Evolutionary conservation across 345 rosid genomes (phyloP).

Genomic region (Gossypium ekmanianum): DNA sequence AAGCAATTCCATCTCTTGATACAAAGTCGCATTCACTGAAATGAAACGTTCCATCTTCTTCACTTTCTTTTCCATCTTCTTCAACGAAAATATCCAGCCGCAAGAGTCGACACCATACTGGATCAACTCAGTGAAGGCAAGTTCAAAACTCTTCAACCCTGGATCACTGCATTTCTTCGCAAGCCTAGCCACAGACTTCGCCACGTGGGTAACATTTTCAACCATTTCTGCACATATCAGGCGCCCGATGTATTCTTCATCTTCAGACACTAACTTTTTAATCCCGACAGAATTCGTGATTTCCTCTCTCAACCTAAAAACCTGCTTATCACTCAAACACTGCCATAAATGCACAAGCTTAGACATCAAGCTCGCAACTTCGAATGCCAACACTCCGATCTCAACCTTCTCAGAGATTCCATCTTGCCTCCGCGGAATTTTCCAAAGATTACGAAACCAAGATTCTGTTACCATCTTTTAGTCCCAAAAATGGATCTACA

Average conservation of each 20-base stretch:
- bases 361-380: slow-evolving; percentile 83
- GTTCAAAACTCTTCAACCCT: slow-evolving; percentile 57
- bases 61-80: slow-evolving; percentile 80
- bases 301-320: slow-evolving; percentile 66
- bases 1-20: slow-evolving; percentile 91
- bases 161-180: slow-evolving; percentile 66
- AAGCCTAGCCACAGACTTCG: slow-evolving; percentile 70
- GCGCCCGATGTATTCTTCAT: slow-evolving; percentile 58
- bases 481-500: slow-evolving; percentile 19
- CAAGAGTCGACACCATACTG: slow-evolving; percentile 54
- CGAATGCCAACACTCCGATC: slow-evolving; percentile 81
- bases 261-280: slow-evolving; percentile 77
- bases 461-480: slow-evolving; percentile 73
- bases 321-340: slow-evolving; percentile 77
- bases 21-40: slow-evolving; percentile 60
- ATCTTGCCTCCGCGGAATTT: slow-evolving; percentile 56
- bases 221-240: slow-evolving; percentile 56
- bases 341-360: slow-evolving; percentile 92
- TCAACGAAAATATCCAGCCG: slow-evolving; percentile 64
- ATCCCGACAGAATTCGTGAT: slow-evolving; percentile 59
- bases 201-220: slow-evolving; percentile 57
- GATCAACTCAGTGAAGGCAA: slow-evolving; percentile 50
- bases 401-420: slow-evolving; percentile 51
- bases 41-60: slow-evolving; percentile 86
- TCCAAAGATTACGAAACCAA: slow-evolving; percentile 90